Base-by-base conservation (phyloP, 768 basidiomycete genomes). In the Mycena alexandri region DNA sequence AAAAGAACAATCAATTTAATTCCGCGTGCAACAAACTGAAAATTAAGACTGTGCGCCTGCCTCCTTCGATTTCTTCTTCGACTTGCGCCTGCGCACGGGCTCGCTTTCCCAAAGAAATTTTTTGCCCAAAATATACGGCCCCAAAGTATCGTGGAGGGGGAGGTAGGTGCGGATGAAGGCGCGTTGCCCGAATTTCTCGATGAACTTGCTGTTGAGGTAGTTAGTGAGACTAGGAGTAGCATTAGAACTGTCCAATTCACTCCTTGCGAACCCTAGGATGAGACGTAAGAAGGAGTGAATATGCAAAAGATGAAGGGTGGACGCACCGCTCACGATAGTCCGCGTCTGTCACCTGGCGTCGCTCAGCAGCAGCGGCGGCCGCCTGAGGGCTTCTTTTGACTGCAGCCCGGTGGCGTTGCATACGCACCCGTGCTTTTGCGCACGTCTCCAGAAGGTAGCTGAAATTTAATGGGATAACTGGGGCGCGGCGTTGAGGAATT, bases 191-290 rank as follows among this genome's bases (percentile, higher is more conserved):
- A 44, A 46, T 17, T 54, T 62, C 2, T 21, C 42, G 13, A 62
- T 62, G 33, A 62, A 62, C 24, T 62, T 62, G 13, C 61, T 62
- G 51, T 12, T 36, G 5, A 36, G 34, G 5, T 36, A 36, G 34
- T 36, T 36, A 36, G 7, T n/a, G n/a, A n/a, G n/a, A n/a, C n/a
- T n/a, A n/a, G n/a, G n/a, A n/a, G n/a, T n/a, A n/a, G n/a, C n/a
- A n/a, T n/a, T n/a, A n/a, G n/a, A n/a, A n/a, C n/a, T n/a, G n/a
- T n/a, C n/a, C n/a, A n/a, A n/a, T n/a, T n/a, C n/a, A n/a, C n/a
- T n/a, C n/a, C n/a, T n/a, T n/a, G n/a, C n/a, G n/a, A n/a, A n/a
- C n/a, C n/a, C n/a, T n/a, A n/a, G n/a, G n/a, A n/a, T n/a, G n/a
- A n/a, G n/a, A n/a, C n/a, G n/a, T n/a, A n/a, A n/a, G n/a, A n/a